phyloP scores from a whole-genome alignment of 345 rosid genomes.

The Litchi chinensis region DNA sequence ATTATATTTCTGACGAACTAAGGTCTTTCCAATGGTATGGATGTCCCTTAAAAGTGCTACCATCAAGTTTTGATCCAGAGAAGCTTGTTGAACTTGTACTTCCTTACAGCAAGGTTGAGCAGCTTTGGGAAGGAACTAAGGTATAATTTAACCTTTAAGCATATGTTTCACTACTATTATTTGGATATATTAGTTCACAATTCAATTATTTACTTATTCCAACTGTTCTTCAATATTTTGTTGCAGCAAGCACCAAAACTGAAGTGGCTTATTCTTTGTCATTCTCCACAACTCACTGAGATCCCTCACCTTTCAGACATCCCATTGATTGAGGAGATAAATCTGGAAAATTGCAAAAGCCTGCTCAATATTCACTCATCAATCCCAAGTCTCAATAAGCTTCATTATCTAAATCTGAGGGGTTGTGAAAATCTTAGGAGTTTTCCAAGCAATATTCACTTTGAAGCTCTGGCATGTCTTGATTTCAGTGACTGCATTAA shows the following conservation, averaged over 20 bases:
- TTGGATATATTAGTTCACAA: background rate
- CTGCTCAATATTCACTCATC: too few relatives aligned
- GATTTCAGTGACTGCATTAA: constrained; percentile 29
- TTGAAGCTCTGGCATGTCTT: background rate
- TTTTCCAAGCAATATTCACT: constrained; percentile 19
- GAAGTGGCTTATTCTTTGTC: background rate
- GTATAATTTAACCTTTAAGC: background rate
- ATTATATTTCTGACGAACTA: constrained; percentile 14
- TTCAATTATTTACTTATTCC: background rate
- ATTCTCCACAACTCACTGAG: background rate
- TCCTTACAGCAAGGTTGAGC: constrained; percentile 9
- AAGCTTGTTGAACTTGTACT: constrained; percentile 15
- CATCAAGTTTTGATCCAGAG: background rate
- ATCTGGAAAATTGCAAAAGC: background rate
- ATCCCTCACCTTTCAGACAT: background rate
- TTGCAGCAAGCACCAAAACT: background rate
- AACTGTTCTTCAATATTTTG: background rate
- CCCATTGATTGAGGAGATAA: background rate
- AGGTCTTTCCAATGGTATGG: constrained; percentile 16
- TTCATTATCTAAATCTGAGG: background rate
- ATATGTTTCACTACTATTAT: background rate
- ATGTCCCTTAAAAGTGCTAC: constrained; percentile 23
- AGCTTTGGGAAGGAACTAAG: constrained; percentile 13
- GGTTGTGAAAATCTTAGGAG: background rate
- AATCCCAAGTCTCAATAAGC: too few relatives aligned